phyloP scores from a whole-genome alignment of 257 asterid species.

The Plectranthus barbatus region DNA sequence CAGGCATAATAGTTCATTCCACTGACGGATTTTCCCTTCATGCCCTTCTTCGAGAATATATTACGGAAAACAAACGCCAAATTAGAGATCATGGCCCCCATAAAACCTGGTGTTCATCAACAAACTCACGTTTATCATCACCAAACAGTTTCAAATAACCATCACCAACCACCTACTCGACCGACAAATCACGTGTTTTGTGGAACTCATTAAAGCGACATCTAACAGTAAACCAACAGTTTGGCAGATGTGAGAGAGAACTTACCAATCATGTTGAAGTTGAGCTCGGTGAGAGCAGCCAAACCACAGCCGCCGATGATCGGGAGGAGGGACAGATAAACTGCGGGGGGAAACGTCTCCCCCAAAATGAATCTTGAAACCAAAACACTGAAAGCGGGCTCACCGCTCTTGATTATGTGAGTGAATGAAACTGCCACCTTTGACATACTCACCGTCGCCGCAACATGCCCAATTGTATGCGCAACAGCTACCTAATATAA shows the following conservation, averaged over 20 bases:
- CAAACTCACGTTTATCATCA: not conserved
- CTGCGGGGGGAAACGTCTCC: constrained; percentile 65
- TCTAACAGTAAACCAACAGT: no score
- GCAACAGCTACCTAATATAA: constrained; percentile 83
- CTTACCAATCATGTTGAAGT: constrained; percentile 94
- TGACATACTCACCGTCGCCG: constrained; percentile 98
- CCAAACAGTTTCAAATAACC: not conserved
- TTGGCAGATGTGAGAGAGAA: no score
- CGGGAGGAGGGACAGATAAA: constrained; percentile 78
- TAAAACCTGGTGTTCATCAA: constrained; percentile 60
- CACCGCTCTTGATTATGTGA: constrained; percentile 93
- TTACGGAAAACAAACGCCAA: constrained; percentile 94
- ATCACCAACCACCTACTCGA: constrained; percentile 12
- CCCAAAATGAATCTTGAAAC: constrained; percentile 81
- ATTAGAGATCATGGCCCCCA: constrained; percentile 99
- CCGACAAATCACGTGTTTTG: constrained; percentile 14
- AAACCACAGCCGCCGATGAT: constrained; percentile 89
- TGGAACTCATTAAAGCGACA: no score
- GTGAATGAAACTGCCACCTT: constrained; percentile 98
- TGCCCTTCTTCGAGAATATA: constrained; percentile 96
- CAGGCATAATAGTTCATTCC: constrained; percentile 99
- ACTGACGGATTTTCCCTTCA: constrained; percentile 92
- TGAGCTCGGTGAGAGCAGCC: constrained; percentile 86
- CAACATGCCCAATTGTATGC: constrained; percentile 98
- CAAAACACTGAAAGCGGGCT: constrained; percentile 92